Evolutionary conservation across 208 protist species (phyloP).

Genomic region (Trypanosoma mega): DNA sequence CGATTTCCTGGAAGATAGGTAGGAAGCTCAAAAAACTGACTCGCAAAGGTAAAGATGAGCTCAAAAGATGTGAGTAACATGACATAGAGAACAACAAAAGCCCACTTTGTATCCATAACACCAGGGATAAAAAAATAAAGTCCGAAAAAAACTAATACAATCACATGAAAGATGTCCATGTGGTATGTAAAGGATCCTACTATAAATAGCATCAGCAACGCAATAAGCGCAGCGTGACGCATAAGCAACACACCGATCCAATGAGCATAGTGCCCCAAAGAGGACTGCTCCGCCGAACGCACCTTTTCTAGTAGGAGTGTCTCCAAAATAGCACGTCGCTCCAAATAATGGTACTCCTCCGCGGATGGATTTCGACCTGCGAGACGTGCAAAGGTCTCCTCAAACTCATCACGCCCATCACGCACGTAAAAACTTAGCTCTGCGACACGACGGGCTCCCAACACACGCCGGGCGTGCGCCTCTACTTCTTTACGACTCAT

Average conservation of each 20-base stretch:
- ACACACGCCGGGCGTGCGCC: not conserved
- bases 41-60: constrained; percentile 27
- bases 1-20: constrained; percentile 5
- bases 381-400: constrained; percentile 10
- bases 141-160: constrained; percentile 16
- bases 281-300: not conserved
- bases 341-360: not conserved
- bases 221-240: constrained; percentile 15
- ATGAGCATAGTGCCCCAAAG: constrained; percentile 8
- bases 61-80: constrained; percentile 25
- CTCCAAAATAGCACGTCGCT: constrained; percentile 7
- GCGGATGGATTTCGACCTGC: constrained; percentile 5
- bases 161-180: constrained; percentile 26
- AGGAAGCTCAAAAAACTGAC: constrained; percentile 18
- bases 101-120: constrained; percentile 7
- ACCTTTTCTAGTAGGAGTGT: constrained; percentile 17
- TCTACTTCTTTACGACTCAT: not conserved
- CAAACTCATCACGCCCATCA: constrained; percentile 6
- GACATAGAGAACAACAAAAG: constrained; percentile 16
- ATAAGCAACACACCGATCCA: constrained; percentile 22
- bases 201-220: constrained; percentile 21
- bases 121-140: constrained; percentile 18
- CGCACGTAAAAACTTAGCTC: constrained; percentile 10
- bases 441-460: constrained; percentile 17
- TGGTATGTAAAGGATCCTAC: constrained; percentile 25